Evolutionary conservation across 2,329 filamentous ascomycete genomes (phyloP), one percentile per base, ranked within the genome.

Genomic region (Aspergillus brasiliensis): DNA sequence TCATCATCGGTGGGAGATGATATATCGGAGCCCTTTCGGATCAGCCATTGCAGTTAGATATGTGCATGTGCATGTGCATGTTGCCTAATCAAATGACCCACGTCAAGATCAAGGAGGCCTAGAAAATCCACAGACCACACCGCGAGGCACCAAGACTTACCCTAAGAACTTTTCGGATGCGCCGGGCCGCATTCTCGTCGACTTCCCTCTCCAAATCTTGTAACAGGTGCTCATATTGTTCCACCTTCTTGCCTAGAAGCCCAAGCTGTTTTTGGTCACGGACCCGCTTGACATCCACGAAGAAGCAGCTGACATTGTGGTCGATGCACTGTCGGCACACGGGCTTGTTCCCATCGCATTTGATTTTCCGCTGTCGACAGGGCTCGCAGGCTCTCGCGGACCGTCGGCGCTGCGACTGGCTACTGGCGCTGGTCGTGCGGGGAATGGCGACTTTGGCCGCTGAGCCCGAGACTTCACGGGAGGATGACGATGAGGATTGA

Each of bases 321-420:
- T 70, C 69, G 3, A 59, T 25, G 46, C 74, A 76, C 37, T 72
- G 70, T 4, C 65, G 64, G 62, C 73, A 72, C 4, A 47, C 59
- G 0, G 72, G 71, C 54, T 67, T 66, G 34, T 56, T 64, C 7
- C 71, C 73, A 27, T 75, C 73, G 28, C 73, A 76, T 60, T 75
- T 76, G 51, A 73, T 71, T 57, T 75, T 75, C 13, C 73, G 70
- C 48, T 67, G 66, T 17, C 73, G 68, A 59, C 73, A 76, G 5
- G 73, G 63, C 65, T 78, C 75, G 34, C 73, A 74, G 28, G 76
- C 74, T 4, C 71, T 68, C 0, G 68, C 66, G 7, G 73, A 73
- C 6, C 73, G 71, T 8, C 68, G 69, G 34, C 71, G 69, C 27
- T 66, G 66, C 1, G 59, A 55, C 0, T 61, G 58, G 0, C 54